Evolutionary conservation across 345 rosid species (phyloP).

Genomic region (Syzygium aromaticum): DNA sequence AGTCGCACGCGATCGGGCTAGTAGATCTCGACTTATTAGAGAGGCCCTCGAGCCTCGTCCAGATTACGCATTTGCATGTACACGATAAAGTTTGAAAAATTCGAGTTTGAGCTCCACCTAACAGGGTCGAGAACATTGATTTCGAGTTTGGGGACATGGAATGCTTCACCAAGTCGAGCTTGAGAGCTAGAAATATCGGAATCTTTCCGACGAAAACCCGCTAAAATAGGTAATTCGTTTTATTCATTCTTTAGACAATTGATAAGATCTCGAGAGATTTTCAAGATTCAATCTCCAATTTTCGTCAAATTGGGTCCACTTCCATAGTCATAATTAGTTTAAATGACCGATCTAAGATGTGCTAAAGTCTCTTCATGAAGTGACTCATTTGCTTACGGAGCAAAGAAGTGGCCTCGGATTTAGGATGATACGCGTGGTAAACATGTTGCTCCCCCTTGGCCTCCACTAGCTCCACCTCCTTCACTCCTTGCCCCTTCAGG

Average conservation of each 20-base stretch:
- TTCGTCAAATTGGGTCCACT: neutral
- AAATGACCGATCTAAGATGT: neutral
- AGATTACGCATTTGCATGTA: neutral
- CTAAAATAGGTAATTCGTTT: neutral
- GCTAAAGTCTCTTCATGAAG: conserved; percentile 21
- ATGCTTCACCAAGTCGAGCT: neutral
- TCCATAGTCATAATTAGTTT: neutral
- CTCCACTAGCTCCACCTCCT: conserved; percentile 29
- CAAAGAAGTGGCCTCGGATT: conserved; percentile 31
- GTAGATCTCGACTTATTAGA: neutral
- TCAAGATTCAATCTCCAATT: neutral
- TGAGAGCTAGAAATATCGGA: neutral
- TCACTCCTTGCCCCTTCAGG: conserved; percentile 30
- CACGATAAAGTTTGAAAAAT: neutral
- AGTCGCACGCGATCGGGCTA: neutral
- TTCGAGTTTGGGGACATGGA: neutral
- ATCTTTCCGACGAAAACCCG: neutral
- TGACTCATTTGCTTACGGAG: conserved; percentile 44
- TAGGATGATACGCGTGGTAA: conserved; percentile 39
- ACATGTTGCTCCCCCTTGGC: conserved; percentile 35
- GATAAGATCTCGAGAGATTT: neutral
- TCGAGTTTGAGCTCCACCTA: neutral
- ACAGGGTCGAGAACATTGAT: neutral
- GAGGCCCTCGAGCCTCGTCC: neutral
- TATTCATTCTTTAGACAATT: neutral